Percentiles rank a stretch among this genome's conserved stretches.
These are phyloP conservation scores for Rhododendron mucronatum DNA, from an alignment of 148 eudicot species.

Conservation along the genomic window DNA sequence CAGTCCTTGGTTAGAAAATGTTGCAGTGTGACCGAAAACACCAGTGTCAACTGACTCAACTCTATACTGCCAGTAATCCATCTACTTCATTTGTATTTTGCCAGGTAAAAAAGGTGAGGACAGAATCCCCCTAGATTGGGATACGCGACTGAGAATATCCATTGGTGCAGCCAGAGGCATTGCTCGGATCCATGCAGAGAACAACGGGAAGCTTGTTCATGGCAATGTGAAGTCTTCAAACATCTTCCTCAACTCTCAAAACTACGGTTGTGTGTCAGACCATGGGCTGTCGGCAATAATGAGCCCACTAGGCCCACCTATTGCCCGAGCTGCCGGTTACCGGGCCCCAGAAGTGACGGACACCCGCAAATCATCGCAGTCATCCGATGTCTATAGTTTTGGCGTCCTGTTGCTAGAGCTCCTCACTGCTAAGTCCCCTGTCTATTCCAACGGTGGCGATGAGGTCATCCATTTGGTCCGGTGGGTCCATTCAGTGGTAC, in stretches of 20 bases:
- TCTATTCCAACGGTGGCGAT: conserved; percentile 54
- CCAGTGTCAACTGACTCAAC: not conserved
- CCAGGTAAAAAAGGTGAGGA: conserved; percentile 65
- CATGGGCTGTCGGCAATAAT: conserved; percentile 63
- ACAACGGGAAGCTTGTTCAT: conserved; percentile 67
- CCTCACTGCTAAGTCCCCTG: conserved; percentile 70
- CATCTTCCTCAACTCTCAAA: conserved; percentile 58
- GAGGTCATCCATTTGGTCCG: conserved; percentile 64
- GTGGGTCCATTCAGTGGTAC: conserved; percentile 81
- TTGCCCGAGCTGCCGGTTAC: conserved; percentile 76
- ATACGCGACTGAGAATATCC: conserved; percentile 60
- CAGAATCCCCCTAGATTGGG: conserved; percentile 74
- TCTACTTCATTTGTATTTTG: conserved; percentile 10
- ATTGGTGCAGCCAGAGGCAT: conserved; percentile 81
- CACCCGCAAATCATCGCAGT: conserved; percentile 64
- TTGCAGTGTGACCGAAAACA: not conserved
- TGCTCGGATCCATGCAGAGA: conserved; percentile 53
- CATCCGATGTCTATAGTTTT: conserved; percentile 83
- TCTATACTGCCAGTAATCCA: not conserved
- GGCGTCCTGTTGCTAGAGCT: conserved; percentile 83
- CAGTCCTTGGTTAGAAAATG: not conserved
- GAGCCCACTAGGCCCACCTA: conserved; percentile 66
- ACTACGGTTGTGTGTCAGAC: conserved; percentile 68
- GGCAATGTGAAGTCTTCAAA: conserved; percentile 86
- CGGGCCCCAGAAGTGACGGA: conserved; percentile 86